phyloP scores from a whole-genome alignment of 1,284 basidiomycete genomes.

The Sanghuangporus sanghuang region DNA sequence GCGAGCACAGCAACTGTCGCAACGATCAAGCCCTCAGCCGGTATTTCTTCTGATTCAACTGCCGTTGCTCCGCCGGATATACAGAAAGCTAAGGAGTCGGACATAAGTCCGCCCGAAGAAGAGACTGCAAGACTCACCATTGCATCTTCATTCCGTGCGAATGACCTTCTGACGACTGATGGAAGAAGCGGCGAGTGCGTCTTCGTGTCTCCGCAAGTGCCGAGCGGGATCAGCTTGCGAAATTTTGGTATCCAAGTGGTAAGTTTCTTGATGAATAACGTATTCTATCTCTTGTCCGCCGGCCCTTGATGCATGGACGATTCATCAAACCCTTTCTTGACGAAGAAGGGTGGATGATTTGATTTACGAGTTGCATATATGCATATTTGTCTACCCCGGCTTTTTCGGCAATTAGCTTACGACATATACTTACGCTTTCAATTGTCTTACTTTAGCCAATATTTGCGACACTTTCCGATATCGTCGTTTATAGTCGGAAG shows the following conservation, averaged over 20 bases:
- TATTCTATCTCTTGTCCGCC: slow-evolving; percentile 9
- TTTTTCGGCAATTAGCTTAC: background rate
- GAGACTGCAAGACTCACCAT: slow-evolving; percentile 19
- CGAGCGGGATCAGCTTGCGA: slow-evolving; percentile 69
- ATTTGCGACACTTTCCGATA: slow-evolving; percentile 84
- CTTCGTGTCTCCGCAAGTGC: slow-evolving; percentile 62
- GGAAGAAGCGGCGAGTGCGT: slow-evolving; percentile 39
- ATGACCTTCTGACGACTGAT: slow-evolving; percentile 33
- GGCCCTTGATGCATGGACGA: background rate
- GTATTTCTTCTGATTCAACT: background rate
- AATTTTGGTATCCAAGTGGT: slow-evolving; percentile 84
- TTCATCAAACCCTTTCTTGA: background rate
- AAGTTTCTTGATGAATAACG: slow-evolving; percentile 30
- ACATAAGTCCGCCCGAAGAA: background rate
- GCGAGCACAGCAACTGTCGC: slow-evolving; percentile 3
- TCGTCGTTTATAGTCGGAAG: slow-evolving; percentile 81
- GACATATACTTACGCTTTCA: slow-evolving; percentile 4
- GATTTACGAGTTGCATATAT: background rate
- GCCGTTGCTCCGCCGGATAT: background rate
- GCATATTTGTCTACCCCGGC: background rate
- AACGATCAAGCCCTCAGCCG: background rate
- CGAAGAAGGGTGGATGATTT: background rate
- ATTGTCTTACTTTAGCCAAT: slow-evolving; percentile 43
- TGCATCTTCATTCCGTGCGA: slow-evolving; percentile 33
- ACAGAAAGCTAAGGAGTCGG: background rate